Evolutionary conservation across 2,329 filamentous ascomycete genomes (phyloP), one percentile per base, ranked within the genome.

Genomic region (Neonectria coccinea): DNA sequence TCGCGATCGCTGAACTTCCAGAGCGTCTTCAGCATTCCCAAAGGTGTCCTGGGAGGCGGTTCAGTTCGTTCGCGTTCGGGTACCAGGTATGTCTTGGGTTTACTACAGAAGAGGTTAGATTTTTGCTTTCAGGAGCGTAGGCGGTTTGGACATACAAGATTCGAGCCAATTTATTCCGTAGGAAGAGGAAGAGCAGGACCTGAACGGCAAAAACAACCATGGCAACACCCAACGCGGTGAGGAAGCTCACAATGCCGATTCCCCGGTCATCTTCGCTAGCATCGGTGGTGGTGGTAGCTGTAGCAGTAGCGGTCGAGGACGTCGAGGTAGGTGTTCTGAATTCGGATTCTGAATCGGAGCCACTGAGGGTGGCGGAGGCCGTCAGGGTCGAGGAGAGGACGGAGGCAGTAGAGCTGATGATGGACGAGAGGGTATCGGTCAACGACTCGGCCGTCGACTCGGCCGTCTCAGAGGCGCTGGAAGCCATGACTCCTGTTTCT

Each of bases 71-170:
- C 92, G 74, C 91, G 88, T 79, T 96, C 91, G 7, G 93, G 92
- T 0, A 97, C 94, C 1, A 97, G 86, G 71, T 93, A 97, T 5
- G 93, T 95, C 78, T 93, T 90, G 2, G 93, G 91, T 81, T 93
- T 92, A 75, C 91, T 93, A 47, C 10, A 52, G 6, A 18, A 25
- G 3, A 16, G 3, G 41, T 73, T 20, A 71, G 67, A 14, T 5
- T 25, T 51, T n/a, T 27, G 20, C 12, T n/a, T 51, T 52, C 51
- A 20, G 9, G 25, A 42, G 50, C 18, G 41, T 31, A 51, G 42
- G 22, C 16, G 33, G 18, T 9, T 22, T 58, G 9, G 27, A 82
- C 90, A 74, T 81, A 94, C 91, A 94, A 97, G 65, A 97, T 97
- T 67, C 93, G 86, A 2, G 89, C 89, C 39, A 97, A 80, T 68